A percentile compares a stretch with the other conserved stretches of the same genome.
These are phyloP conservation scores for Cryptosporidium ryanae DNA, from an alignment of 169 alveolate species.

Conservation along the genomic window DNA sequence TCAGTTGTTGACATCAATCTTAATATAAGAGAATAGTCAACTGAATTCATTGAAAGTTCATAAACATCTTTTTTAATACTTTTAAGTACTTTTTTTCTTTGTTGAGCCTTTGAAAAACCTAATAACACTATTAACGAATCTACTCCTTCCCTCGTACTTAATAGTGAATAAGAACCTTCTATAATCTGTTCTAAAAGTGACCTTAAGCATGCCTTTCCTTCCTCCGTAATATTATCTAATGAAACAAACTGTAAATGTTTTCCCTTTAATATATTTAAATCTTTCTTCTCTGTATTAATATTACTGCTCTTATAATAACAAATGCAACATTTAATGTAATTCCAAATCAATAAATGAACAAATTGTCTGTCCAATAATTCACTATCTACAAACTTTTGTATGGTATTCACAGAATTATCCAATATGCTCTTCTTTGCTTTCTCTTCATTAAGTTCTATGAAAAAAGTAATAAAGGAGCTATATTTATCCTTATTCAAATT, in stretches of 20 bases:
- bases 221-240: conserved; percentile 16
- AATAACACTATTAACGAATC: conserved; percentile 46
- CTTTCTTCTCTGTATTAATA: neutral
- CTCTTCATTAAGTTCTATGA: neutral
- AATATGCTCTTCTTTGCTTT: conserved; percentile 52
- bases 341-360: conserved; percentile 69
- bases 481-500: neutral
- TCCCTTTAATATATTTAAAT: neutral
- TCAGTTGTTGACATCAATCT: conserved; percentile 46
- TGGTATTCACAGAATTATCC: conserved; percentile 24
- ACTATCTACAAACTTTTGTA: conserved; percentile 62
- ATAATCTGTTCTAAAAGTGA: conserved; percentile 43
- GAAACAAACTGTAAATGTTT: neutral
- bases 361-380: conserved; percentile 52
- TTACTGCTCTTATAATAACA: conserved; percentile 6
- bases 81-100: conserved; percentile 54
- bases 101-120: conserved; percentile 72
- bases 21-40: conserved; percentile 34
- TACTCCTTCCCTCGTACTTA: conserved; percentile 70
- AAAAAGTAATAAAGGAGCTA: conserved; percentile 8
- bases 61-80: conserved; percentile 47
- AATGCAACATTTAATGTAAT: conserved; percentile 53
- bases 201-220: conserved; percentile 12
- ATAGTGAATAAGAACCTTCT: conserved; percentile 45
- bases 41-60: conserved; percentile 32